Conservation (phyloP, 805 yeast genomes). For the Blastobotrys muscicola region DNA sequence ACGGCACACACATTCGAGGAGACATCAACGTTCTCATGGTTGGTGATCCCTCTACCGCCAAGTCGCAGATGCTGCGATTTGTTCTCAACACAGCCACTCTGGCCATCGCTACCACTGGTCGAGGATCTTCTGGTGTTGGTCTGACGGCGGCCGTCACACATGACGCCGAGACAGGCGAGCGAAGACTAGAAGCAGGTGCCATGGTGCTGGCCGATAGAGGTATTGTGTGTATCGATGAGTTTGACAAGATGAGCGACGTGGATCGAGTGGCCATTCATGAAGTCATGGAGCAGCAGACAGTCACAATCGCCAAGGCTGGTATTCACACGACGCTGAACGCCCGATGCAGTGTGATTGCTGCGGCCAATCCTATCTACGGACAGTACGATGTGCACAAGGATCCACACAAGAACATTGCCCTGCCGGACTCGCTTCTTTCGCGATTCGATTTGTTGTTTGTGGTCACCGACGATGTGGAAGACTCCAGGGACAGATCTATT, state of each 20-base stretch:
- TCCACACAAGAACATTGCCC: conserved; percentile 92
- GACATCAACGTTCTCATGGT: conserved; percentile 94
- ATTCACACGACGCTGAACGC: conserved; percentile 95
- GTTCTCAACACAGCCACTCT: conserved; percentile 90
- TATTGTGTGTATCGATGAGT: conserved; percentile 96
- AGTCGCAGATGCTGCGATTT: conserved; percentile 89
- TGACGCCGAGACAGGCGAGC: conserved; percentile 94
- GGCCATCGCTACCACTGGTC: conserved; percentile 97
- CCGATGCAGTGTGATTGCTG: conserved; percentile 93
- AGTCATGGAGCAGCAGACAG: conserved; percentile 99
- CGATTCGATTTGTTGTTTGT: conserved; percentile 94
- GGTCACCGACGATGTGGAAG: conserved; percentile 90
- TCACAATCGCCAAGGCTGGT: conserved; percentile 96
- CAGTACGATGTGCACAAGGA: conserved; percentile 93
- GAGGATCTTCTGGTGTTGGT: conserved; percentile 99
- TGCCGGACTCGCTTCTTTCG: conserved; percentile 91
- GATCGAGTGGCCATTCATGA: conserved; percentile 98
- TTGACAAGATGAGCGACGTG: conserved; percentile 93
- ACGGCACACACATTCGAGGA: conserved; percentile 96
- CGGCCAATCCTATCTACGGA: conserved; percentile 96
- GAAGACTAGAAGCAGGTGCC: conserved; percentile 96
- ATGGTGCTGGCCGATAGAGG: conserved; percentile 98
- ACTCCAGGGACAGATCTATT: conserved; percentile 71
- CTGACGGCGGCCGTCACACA: conserved; percentile 96
- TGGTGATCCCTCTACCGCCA: conserved; percentile 98